phyloP scores from a whole-genome alignment of 2,329 filamentous ascomycete species.

The Phyllosticta citriasiana region DNA sequence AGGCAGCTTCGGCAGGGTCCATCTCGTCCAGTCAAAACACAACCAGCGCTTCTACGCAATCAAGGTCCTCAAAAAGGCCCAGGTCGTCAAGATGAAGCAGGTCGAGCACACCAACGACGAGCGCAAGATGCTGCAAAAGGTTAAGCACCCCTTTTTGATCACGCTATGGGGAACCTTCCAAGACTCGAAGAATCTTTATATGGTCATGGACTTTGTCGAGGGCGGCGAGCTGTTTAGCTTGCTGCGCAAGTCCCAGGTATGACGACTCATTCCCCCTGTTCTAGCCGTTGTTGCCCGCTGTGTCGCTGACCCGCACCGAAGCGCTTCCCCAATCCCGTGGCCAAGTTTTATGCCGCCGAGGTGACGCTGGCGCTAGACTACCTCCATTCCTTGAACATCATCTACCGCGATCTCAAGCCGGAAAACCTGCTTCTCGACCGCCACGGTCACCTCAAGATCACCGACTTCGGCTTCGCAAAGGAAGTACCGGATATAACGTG shows the following conservation, averaged over 20 bases:
- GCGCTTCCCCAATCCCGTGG: slow-evolving; percentile 97
- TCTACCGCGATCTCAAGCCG: slow-evolving; percentile 94
- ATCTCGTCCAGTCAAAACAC: slow-evolving; percentile 94
- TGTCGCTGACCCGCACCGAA: slow-evolving; percentile 30
- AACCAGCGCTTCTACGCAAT: slow-evolving; percentile 97
- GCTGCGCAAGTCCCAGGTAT: slow-evolving; percentile 81
- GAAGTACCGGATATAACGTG: slow-evolving; percentile 97
- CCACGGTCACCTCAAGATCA: slow-evolving; percentile 92
- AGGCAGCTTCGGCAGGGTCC: slow-evolving; percentile 92
- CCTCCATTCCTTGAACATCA: slow-evolving; percentile 87
- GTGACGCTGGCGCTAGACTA: slow-evolving; percentile 94
- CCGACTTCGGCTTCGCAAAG: slow-evolving; percentile 97
- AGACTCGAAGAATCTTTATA: slow-evolving; percentile 90
- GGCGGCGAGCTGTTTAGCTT: slow-evolving; percentile 95
- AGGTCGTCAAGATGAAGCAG: slow-evolving; percentile 99
- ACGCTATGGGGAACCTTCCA: slow-evolving; percentile 98
- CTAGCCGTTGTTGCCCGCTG: slow-evolving; percentile 8
- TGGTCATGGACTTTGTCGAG: slow-evolving; percentile 99
- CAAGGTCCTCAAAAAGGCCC: slow-evolving; percentile 96
- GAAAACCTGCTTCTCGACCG: slow-evolving; percentile 87
- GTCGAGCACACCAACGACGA: slow-evolving; percentile 99
- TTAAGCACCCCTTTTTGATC: slow-evolving; percentile 96
- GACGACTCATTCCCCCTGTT: slow-evolving; percentile 33
- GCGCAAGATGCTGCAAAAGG: slow-evolving; percentile 86
- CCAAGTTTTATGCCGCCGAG: slow-evolving; percentile 98